Base-by-base conservation (phyloP, 164 flowering plant genomes). In the Macadamia integrifolia region DNA sequence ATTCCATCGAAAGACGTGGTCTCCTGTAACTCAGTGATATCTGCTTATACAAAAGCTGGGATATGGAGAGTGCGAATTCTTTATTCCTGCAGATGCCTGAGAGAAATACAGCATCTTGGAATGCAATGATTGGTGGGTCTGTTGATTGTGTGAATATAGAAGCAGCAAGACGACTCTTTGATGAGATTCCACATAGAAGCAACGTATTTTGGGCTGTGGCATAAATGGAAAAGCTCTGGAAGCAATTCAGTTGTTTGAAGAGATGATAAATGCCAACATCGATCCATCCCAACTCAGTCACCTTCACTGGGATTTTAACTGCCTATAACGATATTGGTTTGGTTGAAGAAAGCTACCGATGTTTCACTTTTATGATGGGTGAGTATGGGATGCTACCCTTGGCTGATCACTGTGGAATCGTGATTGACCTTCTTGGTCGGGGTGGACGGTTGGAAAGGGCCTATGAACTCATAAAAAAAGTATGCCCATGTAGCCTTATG, bases 341-440 rank as follows among this genome's bases (percentile, higher is more conserved):
- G 71, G 77, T 84, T 2, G 81, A 84, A 69, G 81, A 84, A 72
- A 82, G 84, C 1, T 64, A 68, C 49, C 61, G 58, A 46, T 81
- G 80, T 69, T 81, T 82, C 58, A 62, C 18, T 48, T 74, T 76
- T 2, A 35, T 78, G 76, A 66, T 69, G 72, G 66, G 63, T 18
- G 58, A 67, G 28, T 63, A 79, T 66, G 79, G 77, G 31, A 64
- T 84, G 49, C 42, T 50, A n/a, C 85, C 84, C 18, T 70, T 77
- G 6, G 69, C 69, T 14, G 83, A 84, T 71, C 86, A 80, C 69
- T 82, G 82, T 71, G 81, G 76, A 13, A 76, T 79, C 43, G 72
- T 82, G 84, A 86, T 82, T 63, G 84, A 84, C 58, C 81, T 82
- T 64, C 69, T 84, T 3, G 84, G 86, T 1, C 68, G 80, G 61